Percentiles rank a stretch among this genome's conserved stretches.
These are phyloP conservation scores for Hypoxylon crocopeplum DNA, from an alignment of 495 filamentous ascomycete species.

Conservation along the genomic window DNA sequence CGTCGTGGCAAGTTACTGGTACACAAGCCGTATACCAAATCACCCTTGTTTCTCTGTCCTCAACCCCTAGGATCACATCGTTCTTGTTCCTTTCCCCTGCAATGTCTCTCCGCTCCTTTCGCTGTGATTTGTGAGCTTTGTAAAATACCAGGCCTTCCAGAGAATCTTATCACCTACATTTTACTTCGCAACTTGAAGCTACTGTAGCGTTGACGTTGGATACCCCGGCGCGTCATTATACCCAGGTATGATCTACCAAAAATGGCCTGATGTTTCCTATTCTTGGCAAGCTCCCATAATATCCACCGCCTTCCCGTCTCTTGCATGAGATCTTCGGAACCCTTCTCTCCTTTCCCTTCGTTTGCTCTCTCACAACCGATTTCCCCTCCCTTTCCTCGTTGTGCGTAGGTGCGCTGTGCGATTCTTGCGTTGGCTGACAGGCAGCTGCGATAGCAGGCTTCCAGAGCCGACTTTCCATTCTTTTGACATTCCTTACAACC, in stretches of 20 bases:
- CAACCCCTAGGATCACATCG: constrained; percentile 32
- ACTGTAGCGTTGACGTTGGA: constrained; percentile 37
- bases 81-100: constrained; percentile 26
- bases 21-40: constrained; percentile 8
- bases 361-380: constrained; percentile 33
- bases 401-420: constrained; percentile 45
- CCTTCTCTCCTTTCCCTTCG: constrained; percentile 37
- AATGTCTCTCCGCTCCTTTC: constrained; percentile 3
- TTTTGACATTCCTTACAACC: constrained; percentile 41
- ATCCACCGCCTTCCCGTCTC: constrained; percentile 55
- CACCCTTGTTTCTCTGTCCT: constrained; percentile 2
- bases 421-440: constrained; percentile 55
- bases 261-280: constrained; percentile 52
- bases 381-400: constrained; percentile 37
- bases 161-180: constrained; percentile 37
- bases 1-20: constrained; percentile 14
- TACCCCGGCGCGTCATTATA: constrained; percentile 54
- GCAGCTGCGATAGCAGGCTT: constrained; percentile 53
- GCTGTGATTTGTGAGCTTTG: constrained; percentile 6
- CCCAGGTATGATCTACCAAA: constrained; percentile 59
- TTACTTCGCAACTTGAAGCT: constrained; percentile 31
- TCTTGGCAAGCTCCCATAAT: constrained; percentile 51
- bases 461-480: constrained; percentile 45
- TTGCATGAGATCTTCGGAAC: constrained; percentile 44
- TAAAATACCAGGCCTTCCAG: constrained; percentile 1